phyloP scores from a whole-genome alignment of 108 stramenopile genomes.

The Cyclotella choctawhatcheeana region DNA sequence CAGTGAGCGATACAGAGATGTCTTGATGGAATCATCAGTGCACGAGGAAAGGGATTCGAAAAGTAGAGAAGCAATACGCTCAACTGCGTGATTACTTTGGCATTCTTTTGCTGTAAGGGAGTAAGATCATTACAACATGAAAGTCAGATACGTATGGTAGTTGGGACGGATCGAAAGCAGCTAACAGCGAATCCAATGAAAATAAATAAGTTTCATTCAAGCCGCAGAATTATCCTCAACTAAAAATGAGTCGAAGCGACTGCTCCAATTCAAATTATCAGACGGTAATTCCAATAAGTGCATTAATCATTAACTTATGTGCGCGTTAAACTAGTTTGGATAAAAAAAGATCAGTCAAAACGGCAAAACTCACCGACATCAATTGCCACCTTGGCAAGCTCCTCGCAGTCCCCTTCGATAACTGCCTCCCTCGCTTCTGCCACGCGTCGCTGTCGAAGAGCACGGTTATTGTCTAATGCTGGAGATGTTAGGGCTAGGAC shows the following conservation, averaged over 20 bases:
- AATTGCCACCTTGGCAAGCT: constrained; percentile 9
- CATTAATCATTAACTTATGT: constrained; percentile 12
- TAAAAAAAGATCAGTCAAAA: neutral
- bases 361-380: neutral
- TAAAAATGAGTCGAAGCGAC: neutral
- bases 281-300: constrained; percentile 11
- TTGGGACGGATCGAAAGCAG: too few relatives aligned
- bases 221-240: constrained; percentile 52
- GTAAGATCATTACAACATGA: too few relatives aligned
- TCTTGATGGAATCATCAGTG: neutral
- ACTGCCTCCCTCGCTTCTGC: neutral
- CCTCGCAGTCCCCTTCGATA: neutral
- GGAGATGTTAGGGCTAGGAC: constrained; percentile 6
- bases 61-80: constrained; percentile 2
- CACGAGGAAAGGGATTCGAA: neutral
- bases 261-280: neutral
- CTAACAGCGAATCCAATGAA: too few relatives aligned
- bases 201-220: constrained; percentile 53
- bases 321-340: neutral
- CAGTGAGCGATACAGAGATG: neutral
- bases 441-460: neutral
- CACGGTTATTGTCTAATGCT: constrained; percentile 1
- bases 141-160: too few relatives aligned
- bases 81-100: neutral
- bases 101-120: constrained; percentile 15